Percentiles rank a stretch among this genome's conserved stretches.
These are phyloP conservation scores for Fraxinus ornus DNA, from an alignment of 305 asterid species.

Conservation along the genomic window DNA sequence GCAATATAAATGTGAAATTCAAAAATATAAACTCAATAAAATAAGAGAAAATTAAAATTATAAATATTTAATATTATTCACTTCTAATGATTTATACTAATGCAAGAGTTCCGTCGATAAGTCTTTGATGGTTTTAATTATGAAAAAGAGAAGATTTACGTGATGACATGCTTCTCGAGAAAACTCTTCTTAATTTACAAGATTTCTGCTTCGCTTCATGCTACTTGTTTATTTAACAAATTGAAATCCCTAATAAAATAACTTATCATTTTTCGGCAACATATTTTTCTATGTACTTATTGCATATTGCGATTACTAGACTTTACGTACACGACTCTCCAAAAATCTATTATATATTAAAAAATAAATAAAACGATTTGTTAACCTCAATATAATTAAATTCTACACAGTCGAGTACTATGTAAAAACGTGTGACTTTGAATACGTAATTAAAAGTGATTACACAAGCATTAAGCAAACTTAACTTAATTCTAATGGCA, in stretches of 20 bases:
- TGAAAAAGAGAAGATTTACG: not conserved
- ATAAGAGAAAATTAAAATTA: not conserved
- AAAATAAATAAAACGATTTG: no score
- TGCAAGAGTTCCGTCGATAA: not conserved
- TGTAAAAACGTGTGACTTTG: no score
- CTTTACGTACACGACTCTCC: not conserved
- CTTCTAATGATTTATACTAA: no score
- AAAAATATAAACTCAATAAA: not conserved
- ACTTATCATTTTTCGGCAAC: not conserved
- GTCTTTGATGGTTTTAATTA: not conserved
- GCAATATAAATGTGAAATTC: not conserved
- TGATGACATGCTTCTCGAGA: no score
- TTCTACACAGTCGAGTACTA: no score
- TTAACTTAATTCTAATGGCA: not conserved
- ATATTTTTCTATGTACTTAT: no score
- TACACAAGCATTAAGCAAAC: conserved; percentile 40
- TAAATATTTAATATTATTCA: not conserved
- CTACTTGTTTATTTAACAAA: not conserved
- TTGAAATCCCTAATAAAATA: not conserved
- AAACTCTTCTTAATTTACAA: not conserved
- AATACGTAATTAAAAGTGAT: conserved; percentile 21
- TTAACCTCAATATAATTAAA: no score
- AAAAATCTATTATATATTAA: no score
- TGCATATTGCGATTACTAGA: not conserved
- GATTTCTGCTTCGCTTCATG: not conserved